A percentile compares a stretch with the other conserved stretches of the same genome.
Evolutionary conservation across 768 basidiomycete species (phyloP).

Genomic region (Pleurotus citrinopileatus): DNA sequence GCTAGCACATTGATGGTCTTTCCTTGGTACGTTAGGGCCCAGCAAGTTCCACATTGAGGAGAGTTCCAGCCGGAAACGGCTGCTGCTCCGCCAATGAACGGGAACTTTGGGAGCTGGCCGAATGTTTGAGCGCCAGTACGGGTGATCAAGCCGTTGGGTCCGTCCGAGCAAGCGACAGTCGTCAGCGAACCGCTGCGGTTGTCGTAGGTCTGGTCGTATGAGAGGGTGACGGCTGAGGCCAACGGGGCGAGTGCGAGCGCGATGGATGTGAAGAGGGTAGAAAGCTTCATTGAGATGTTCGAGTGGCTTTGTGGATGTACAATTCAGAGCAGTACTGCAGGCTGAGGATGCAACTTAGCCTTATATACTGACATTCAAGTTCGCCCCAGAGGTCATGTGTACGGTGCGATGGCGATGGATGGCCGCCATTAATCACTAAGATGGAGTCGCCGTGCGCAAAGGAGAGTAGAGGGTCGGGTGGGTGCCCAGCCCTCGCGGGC

Average conservation of each 20-base stretch:
- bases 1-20: conserved; percentile 47
- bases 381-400: too few species aligned
- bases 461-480: too few species aligned
- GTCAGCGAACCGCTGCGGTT: conserved; percentile 32
- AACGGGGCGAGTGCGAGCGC: conserved; percentile 22
- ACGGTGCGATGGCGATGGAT: neutral
- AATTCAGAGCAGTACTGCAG: neutral
- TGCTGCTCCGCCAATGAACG: conserved; percentile 53
- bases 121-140: conserved; percentile 45
- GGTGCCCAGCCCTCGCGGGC: too few species aligned
- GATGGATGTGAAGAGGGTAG: conserved; percentile 12
- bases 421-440: neutral
- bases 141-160: conserved; percentile 46
- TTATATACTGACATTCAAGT: neutral
- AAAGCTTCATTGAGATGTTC: conserved; percentile 19
- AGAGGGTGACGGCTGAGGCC: conserved; percentile 24
- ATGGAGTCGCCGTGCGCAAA: too few species aligned
- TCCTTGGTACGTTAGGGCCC: conserved; percentile 48
- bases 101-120: conserved; percentile 52
- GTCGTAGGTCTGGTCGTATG: conserved; percentile 55
- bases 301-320: neutral
- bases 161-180: conserved; percentile 45
- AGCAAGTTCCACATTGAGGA: conserved; percentile 56
- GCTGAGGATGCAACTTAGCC: neutral
- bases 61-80: conserved; percentile 53